A percentile compares a stretch with the other conserved stretches of the same genome.
Conservation (phyloP, 129 eudicot genomes). For the Chrysanthemum lavandulifolium region DNA sequence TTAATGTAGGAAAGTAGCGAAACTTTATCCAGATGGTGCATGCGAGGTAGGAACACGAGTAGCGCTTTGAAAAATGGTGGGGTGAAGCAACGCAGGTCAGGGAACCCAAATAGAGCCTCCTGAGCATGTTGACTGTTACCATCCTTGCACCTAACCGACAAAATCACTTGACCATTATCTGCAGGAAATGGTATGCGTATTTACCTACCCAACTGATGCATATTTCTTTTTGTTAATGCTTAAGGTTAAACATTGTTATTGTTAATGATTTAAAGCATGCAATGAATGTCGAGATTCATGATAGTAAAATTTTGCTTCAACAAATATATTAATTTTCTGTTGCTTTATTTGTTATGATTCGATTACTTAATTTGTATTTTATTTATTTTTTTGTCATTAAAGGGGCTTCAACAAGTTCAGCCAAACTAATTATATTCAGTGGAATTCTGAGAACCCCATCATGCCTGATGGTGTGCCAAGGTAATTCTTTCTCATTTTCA, state of each 20-base stretch:
- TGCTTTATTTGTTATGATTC: background rate
- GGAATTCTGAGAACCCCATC: slow-evolving; percentile 68
- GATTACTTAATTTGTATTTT: background rate
- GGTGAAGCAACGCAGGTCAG: too few relatives aligned
- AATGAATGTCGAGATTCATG: too few relatives aligned
- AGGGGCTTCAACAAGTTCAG: slow-evolving; percentile 90
- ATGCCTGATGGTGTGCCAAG: slow-evolving; percentile 81
- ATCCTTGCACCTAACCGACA: slow-evolving; percentile 60
- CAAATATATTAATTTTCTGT: background rate
- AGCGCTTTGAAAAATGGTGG: too few relatives aligned
- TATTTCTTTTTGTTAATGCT: background rate
- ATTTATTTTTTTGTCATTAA: background rate
- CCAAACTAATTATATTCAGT: slow-evolving; percentile 60
- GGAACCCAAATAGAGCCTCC: too few relatives aligned
- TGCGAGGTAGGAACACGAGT: too few relatives aligned
- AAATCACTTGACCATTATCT: slow-evolving; percentile 58
- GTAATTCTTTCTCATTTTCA: slow-evolving; percentile 21
- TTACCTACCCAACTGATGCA: background rate
- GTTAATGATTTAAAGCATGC: background rate
- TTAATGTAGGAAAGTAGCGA: too few relatives aligned
- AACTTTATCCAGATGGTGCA: too few relatives aligned
- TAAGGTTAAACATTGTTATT: background rate
- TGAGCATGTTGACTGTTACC: too few relatives aligned
- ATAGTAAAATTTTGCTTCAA: too few relatives aligned
- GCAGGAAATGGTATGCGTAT: slow-evolving; percentile 72